Conservation (phyloP, 169 alveolate genomes). For the Plasmodium yoelii region DNA sequence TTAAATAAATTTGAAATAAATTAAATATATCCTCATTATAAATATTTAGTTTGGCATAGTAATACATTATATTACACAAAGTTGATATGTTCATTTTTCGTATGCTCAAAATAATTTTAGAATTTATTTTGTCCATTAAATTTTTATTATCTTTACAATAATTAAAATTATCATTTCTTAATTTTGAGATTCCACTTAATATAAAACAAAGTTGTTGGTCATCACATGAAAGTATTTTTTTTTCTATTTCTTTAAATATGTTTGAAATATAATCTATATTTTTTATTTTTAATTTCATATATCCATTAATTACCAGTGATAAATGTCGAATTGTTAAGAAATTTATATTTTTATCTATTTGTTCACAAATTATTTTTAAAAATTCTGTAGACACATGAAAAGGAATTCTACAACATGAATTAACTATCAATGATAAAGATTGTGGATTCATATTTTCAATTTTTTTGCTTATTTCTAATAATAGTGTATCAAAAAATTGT, state of each 20-base stretch:
- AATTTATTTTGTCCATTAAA: constrained; percentile 15
- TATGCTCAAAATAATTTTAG: constrained; percentile 41
- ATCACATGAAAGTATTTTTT: constrained; percentile 63
- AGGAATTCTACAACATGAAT: constrained; percentile 59
- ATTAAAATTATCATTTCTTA: constrained; percentile 1
- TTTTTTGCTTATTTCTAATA: constrained; percentile 24
- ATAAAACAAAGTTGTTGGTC: constrained; percentile 64
- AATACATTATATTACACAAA: constrained; percentile 49
- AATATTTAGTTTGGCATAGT: constrained; percentile 32
- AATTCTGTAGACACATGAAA: constrained; percentile 42
- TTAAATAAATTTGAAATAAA: constrained; percentile 53
- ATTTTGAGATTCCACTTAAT: constrained; percentile 40
- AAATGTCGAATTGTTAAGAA: constrained; percentile 62
- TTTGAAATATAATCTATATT: constrained; percentile 19
- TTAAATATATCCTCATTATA: constrained; percentile 30
- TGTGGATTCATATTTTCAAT: constrained; percentile 63
- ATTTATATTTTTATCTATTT: constrained; percentile 28
- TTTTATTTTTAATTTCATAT: constrained; percentile 34
- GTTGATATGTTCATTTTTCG: constrained; percentile 68
- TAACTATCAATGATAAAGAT: constrained; percentile 49
- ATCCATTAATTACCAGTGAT: constrained; percentile 56
- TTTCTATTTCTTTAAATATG: constrained; percentile 41
- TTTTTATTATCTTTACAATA: background rate
- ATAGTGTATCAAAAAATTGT: constrained; percentile 10
- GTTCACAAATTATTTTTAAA: constrained; percentile 59